Percentiles rank a stretch among this genome's conserved stretches.
phyloP scores from a whole-genome alignment of 2,329 filamentous ascomycete genomes.

The Diaporthe citriasiana region DNA sequence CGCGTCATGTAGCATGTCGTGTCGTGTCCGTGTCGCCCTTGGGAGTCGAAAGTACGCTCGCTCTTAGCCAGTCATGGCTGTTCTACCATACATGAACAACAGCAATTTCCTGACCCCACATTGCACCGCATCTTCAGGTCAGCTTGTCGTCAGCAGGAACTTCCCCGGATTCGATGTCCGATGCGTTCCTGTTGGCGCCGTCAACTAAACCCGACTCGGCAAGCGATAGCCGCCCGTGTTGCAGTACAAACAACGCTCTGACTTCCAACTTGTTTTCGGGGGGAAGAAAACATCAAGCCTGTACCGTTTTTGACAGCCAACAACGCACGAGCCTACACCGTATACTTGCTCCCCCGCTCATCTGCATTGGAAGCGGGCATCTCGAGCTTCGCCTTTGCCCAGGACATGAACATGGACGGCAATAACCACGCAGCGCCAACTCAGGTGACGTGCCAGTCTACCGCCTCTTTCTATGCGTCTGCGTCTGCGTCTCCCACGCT shows the following conservation, averaged over 20 bases:
- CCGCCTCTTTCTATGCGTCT: neutral
- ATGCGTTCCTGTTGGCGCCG: neutral
- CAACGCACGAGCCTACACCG: neutral
- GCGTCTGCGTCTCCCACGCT: neutral
- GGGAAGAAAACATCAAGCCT: neutral
- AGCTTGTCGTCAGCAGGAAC: conserved; percentile 17
- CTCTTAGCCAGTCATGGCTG: conserved; percentile 31
- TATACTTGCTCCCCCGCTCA: neutral
- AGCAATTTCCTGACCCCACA: conserved; percentile 36
- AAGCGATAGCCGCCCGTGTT: neutral
- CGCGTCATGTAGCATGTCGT: conserved; percentile 27
- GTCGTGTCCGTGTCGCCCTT: conserved; percentile 11
- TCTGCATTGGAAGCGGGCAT: neutral
- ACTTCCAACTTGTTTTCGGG: neutral
- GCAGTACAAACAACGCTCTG: neutral
- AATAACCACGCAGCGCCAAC: neutral
- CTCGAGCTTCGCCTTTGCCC: neutral
- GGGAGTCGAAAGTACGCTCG: conserved; percentile 6
- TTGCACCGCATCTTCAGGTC: neutral
- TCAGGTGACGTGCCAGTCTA: neutral
- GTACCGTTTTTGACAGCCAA: neutral
- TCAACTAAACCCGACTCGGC: conserved; percentile 18
- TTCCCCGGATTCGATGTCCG: conserved; percentile 1
- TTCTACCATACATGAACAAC: conserved; percentile 13
- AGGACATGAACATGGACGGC: neutral